Conservation (phyloP, 139 green algal genomes). For the Nannochloris sp. region DNA sequence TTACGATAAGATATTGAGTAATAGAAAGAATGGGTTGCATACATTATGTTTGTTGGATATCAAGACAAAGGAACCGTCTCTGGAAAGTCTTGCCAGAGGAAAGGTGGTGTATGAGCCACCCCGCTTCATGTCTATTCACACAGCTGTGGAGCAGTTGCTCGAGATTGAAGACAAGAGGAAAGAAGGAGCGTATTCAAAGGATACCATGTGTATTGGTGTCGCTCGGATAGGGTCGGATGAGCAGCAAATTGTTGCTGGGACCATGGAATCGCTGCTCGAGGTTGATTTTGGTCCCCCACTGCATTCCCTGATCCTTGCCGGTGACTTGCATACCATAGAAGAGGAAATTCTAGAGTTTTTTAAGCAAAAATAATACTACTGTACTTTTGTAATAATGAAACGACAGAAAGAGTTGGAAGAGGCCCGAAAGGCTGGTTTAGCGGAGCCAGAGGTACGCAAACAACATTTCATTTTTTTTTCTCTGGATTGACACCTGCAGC, state of each 20-base stretch:
- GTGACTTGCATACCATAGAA: constrained; percentile 54
- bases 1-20: constrained; percentile 63
- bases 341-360: constrained; percentile 38
- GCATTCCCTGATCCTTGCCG: constrained; percentile 80
- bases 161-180: constrained; percentile 64
- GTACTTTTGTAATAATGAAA: not conserved
- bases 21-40: constrained; percentile 69
- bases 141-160: constrained; percentile 75
- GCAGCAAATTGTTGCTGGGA: constrained; percentile 59
- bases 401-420: constrained; percentile 82
- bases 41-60: constrained; percentile 95
- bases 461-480: no score
- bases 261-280: constrained; percentile 52
- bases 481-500: no score
- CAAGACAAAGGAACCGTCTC: constrained; percentile 84
- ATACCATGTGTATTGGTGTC: constrained; percentile 71
- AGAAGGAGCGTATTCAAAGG: constrained; percentile 50
- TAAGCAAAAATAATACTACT: not conserved
- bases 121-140: constrained; percentile 50
- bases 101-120: constrained; percentile 84
- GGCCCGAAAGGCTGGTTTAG: constrained; percentile 89
- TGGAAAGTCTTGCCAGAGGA: constrained; percentile 75
- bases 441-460: constrained; percentile 56
- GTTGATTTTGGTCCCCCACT: constrained; percentile 84
- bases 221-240: constrained; percentile 64